Evolutionary conservation across 495 filamentous ascomycete species (phyloP), one percentile per base, ranked within the genome.

Genomic region (Tuber aestivum): DNA sequence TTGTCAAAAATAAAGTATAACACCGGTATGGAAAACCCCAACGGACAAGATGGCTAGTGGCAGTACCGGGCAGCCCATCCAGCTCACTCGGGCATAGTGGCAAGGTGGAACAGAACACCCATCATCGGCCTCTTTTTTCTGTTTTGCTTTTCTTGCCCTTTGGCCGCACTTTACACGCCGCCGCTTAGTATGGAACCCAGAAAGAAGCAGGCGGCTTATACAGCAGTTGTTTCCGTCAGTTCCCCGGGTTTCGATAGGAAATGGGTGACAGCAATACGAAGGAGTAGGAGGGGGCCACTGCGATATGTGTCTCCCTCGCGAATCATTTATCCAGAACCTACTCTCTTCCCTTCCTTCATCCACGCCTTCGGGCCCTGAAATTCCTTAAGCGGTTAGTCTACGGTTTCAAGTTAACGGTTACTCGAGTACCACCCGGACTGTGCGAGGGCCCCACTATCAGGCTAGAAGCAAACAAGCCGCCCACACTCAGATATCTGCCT

Each of bases 91-190:
- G 56, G 12, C 56, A 61, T 32, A 61, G 56, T 32, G n/a, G 10
- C 12, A 32, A n/a, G n/a, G n/a, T 14, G 56, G 56, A 61, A 61
- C 16, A 61, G 56, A 61, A 10, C n/a, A 14, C 56, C 6, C 27
- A 2, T 12, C n/a, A 32, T 61, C 56, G n/a, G n/a, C n/a, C 56
- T 32, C 10, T 3, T 50, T 50, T 12, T 14, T 12, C 27, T 27
- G 10, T 27, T 61, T n/a, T 32, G 0, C 32, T 32, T 32, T 61
- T 16, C 27, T 61, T 61, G 56, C 56, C 10, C 56, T 32, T 61
- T 61, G n/a, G 56, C 56, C n/a, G 56, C 56, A 61, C 56, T 32
- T 61, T 61, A 10, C n/a, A n/a, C n/a, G 56, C 48, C n/a, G 56
- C 27, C 56, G 56, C 12, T 61, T 21, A 32, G n/a, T 32, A 27